phyloP scores from a whole-genome alignment of 2,329 filamentous ascomycete species.

The Ilyonectria destructans region DNA sequence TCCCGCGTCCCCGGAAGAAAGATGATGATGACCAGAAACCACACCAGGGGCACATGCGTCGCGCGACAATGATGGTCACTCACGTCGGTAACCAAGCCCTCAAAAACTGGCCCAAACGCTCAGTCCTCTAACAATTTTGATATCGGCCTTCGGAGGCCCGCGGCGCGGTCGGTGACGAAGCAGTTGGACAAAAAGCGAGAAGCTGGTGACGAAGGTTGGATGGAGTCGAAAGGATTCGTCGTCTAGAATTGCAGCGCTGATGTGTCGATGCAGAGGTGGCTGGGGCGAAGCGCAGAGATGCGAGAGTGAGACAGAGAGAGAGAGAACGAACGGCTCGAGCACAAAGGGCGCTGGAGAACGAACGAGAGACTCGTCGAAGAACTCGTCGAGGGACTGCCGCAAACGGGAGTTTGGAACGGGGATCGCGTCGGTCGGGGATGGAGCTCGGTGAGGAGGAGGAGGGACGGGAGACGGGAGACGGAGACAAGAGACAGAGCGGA shows the following conservation, averaged over 20 bases:
- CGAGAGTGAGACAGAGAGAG: constrained; percentile 30
- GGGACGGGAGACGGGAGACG: constrained; percentile 43
- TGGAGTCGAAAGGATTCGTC: constrained; percentile 29
- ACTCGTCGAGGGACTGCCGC: constrained; percentile 33
- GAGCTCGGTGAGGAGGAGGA: constrained; percentile 51
- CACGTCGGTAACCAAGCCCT: constrained; percentile 44
- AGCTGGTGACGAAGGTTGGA: constrained; percentile 32
- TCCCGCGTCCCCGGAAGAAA: constrained; percentile 15
- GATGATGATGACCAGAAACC: constrained; percentile 22
- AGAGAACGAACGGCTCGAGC: constrained; percentile 19
- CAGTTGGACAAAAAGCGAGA: constrained; percentile 34
- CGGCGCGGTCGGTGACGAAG: constrained; percentile 36
- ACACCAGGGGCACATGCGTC: constrained; percentile 22
- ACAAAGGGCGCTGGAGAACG: constrained; percentile 23
- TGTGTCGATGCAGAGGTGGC: constrained; percentile 41
- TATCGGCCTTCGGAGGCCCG: constrained; percentile 48
- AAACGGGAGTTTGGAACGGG: constrained; percentile 45
- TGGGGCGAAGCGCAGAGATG: constrained; percentile 34
- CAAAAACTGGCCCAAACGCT: constrained; percentile 44
- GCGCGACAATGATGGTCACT: constrained; percentile 43
- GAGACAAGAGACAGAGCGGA: constrained; percentile 54
- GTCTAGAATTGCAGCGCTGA: constrained; percentile 45
- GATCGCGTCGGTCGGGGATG: constrained; percentile 49
- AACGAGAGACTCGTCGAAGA: constrained; percentile 39
- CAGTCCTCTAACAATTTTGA: constrained; percentile 48